These are phyloP conservation scores for Fusarium fracticaudum DNA, from an alignment of 2,329 filamentous ascomycete species.

Conservation along the genomic window DNA sequence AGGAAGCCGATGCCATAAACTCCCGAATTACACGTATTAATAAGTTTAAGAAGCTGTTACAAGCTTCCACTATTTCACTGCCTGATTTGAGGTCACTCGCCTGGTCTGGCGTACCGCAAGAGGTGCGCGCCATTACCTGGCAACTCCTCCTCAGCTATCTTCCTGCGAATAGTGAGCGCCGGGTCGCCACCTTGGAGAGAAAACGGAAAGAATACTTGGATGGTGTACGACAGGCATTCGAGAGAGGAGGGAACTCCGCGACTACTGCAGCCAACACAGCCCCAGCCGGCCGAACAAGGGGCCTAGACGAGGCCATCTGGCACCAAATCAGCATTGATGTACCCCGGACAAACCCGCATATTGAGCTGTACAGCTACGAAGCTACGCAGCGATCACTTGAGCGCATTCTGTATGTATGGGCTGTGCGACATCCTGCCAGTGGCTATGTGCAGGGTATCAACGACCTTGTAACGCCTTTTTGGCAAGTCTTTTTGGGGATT, in stretches of 20 bases:
- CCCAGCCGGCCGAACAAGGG: conserved; percentile 62
- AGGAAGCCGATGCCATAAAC: conserved; percentile 86
- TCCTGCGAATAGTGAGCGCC: conserved; percentile 93
- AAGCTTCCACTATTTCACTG: conserved; percentile 88
- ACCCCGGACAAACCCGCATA: conserved; percentile 93
- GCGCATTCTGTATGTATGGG: conserved; percentile 96
- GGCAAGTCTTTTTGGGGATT: conserved; percentile 93
- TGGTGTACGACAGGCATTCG: conserved; percentile 80
- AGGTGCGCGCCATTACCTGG: conserved; percentile 99
- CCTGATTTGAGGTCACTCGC: conserved; percentile 84
- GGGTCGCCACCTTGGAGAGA: conserved; percentile 88
- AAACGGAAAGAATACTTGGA: conserved; percentile 98
- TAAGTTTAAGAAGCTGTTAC: conserved; percentile 96
- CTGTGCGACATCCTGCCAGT: conserved; percentile 94
- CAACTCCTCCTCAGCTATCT: conserved; percentile 94
- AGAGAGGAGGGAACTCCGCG: conserved; percentile 65
- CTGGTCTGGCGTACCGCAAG: conserved; percentile 94
- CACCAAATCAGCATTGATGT: conserved; percentile 99
- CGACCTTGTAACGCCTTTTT: conserved; percentile 96
- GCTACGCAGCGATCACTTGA: conserved; percentile 94
- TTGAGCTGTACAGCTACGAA: conserved; percentile 94
- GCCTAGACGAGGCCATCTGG: conserved; percentile 97
- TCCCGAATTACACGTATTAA: conserved; percentile 94
- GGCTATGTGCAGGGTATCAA: conserved; percentile 99
- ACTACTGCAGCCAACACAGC: conserved; percentile 56